Percentiles rank a stretch among this genome's conserved stretches.
Evolutionary conservation across 2,329 filamentous ascomycete species (phyloP).

Genomic region (Aureobasidium pullulans): DNA sequence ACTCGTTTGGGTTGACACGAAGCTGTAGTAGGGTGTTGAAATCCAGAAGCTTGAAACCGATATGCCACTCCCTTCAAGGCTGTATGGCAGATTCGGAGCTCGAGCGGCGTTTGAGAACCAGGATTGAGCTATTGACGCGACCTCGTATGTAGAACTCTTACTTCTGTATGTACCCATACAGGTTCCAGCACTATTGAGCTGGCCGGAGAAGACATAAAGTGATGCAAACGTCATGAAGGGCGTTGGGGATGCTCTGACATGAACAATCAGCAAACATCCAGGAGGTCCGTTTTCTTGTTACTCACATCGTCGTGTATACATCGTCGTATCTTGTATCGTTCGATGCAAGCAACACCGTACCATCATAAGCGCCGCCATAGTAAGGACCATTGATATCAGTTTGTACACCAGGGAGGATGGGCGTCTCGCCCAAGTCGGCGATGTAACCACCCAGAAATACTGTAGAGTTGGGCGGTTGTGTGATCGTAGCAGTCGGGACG

Average conservation of each 20-base stretch:
- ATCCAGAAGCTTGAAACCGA: no score
- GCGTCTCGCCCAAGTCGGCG: neutral
- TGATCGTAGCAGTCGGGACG: neutral
- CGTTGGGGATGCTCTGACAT: neutral
- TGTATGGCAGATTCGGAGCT: no score
- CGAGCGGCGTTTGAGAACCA: neutral
- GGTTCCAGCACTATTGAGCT: neutral
- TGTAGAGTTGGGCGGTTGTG: neutral
- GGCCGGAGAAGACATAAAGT: neutral
- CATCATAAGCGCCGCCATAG: neutral
- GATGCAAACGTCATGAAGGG: neutral
- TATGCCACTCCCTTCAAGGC: no score
- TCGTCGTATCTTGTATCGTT: neutral
- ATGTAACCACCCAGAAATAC: neutral
- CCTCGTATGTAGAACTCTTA: neutral
- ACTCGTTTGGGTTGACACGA: neutral
- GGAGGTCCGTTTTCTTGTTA: no score
- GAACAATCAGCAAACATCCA: neutral
- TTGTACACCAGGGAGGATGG: neutral
- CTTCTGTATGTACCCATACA: neutral
- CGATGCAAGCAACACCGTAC: neutral
- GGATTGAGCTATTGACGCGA: neutral
- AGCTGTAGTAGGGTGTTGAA: neutral
- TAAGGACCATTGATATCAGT: neutral
- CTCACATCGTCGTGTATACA: neutral